phyloP scores from a whole-genome alignment of 2,329 filamentous ascomycete genomes.

The Pseudogymnoascus destructans region DNA sequence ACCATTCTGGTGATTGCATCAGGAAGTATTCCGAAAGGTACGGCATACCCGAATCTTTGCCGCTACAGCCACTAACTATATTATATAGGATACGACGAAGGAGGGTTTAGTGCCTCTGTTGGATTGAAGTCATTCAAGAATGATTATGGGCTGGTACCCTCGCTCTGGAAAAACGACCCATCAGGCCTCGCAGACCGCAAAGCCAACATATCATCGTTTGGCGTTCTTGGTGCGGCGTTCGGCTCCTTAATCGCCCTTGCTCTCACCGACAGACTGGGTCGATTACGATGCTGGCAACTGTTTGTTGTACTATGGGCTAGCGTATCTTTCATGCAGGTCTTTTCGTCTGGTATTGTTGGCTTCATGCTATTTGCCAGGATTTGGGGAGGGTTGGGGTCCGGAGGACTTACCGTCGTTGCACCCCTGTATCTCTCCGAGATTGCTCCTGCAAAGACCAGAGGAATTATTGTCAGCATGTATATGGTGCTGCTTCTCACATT shows the following conservation, averaged over 20 bases:
- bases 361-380: constrained; percentile 39
- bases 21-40: constrained; percentile 40
- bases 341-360: constrained; percentile 38
- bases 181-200: constrained; percentile 35
- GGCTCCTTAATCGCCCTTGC: constrained; percentile 35
- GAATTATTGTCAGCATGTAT: constrained; percentile 40
- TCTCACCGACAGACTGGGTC: constrained; percentile 37
- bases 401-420: constrained; percentile 38
- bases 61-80: background rate
- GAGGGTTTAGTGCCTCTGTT: constrained; percentile 39
- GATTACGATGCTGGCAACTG: constrained; percentile 36
- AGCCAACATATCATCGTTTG: constrained; percentile 43
- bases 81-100: constrained; percentile 42
- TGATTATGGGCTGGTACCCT: constrained; percentile 34
- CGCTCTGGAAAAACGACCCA: constrained; percentile 31
- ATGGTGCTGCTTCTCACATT: constrained; percentile 40
- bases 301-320: constrained; percentile 35
- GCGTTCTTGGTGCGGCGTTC: constrained; percentile 40
- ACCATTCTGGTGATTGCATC: constrained; percentile 36
- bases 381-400: constrained; percentile 39
- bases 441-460: constrained; percentile 35
- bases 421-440: constrained; percentile 42
- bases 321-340: constrained; percentile 37
- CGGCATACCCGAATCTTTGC: constrained; percentile 4
- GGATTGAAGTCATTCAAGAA: constrained; percentile 35